A percentile compares a stretch with the other conserved stretches of the same genome.
Conservation (phyloP, 257 asterid species). For the Cordia subcordata region DNA sequence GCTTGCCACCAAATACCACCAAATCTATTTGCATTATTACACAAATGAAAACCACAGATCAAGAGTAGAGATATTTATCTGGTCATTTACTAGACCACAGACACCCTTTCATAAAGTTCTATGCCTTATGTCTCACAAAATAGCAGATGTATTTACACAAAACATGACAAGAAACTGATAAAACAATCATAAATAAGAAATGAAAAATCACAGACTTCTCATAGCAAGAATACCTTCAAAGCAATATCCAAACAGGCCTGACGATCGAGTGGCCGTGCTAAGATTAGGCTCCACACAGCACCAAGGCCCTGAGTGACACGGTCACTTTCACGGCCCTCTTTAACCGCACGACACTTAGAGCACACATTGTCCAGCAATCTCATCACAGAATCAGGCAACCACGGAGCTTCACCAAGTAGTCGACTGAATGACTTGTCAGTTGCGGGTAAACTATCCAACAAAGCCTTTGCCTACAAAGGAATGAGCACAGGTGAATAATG, state of each 20-base stretch:
- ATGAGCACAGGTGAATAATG: conserved; percentile 25
- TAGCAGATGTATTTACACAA: background rate
- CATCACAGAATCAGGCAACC: conserved; percentile 73
- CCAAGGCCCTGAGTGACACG: conserved; percentile 99
- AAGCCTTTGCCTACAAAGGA: conserved; percentile 60
- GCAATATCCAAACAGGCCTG: conserved; percentile 89
- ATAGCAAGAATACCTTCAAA: conserved; percentile 57
- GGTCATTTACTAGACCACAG: no score
- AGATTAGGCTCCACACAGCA: conserved; percentile 84
- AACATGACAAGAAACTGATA: background rate
- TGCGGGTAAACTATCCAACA: conserved; percentile 77
- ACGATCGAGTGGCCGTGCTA: conserved; percentile 80
- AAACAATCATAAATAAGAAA: conserved; percentile 6
- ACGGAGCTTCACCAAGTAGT: conserved; percentile 93
- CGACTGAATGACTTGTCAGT: conserved; percentile 92
- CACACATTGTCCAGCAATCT: conserved; percentile 72
- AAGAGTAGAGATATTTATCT: no score
- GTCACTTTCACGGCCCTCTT: conserved; percentile 67
- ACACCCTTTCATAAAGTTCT: no score
- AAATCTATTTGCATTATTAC: no score
- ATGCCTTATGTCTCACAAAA: background rate
- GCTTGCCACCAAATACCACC: no score
- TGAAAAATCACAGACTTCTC: conserved; percentile 8
- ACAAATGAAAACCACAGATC: no score
- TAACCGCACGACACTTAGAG: conserved; percentile 48